These are phyloP conservation scores for Calcarisporium arbuscula DNA, from an alignment of 2,329 filamentous ascomycete genomes.

Conservation along the genomic window DNA sequence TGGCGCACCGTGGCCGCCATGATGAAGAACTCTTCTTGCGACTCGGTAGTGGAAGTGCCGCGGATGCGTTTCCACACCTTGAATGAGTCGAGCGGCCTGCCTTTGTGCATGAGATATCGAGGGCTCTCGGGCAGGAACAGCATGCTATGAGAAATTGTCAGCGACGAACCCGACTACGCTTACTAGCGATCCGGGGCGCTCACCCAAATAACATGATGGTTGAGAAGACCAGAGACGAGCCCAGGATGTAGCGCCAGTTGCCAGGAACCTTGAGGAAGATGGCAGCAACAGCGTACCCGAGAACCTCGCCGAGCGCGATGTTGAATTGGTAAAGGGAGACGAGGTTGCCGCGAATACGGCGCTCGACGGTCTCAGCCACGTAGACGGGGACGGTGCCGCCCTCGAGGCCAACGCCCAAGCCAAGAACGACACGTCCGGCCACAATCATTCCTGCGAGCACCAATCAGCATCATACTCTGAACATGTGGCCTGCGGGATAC, in stretches of 20 bases:
- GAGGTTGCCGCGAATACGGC: slow-evolving; percentile 61
- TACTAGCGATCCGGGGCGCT: slow-evolving; percentile 2
- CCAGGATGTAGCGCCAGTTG: slow-evolving; percentile 69
- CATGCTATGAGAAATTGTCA: slow-evolving; percentile 50
- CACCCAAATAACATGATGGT: slow-evolving; percentile 31
- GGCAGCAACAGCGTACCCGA: slow-evolving; percentile 66
- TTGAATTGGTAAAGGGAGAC: slow-evolving; percentile 72
- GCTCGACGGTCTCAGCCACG: slow-evolving; percentile 65
- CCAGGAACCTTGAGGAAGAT: slow-evolving; percentile 65
- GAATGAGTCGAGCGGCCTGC: slow-evolving; percentile 36
- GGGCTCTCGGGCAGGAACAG: slow-evolving; percentile 66
- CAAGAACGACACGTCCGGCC: slow-evolving; percentile 60
- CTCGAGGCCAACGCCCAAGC: slow-evolving; percentile 65
- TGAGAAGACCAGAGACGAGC: slow-evolving; percentile 65
- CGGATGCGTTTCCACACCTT: slow-evolving; percentile 69
- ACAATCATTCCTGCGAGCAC: slow-evolving; percentile 54
- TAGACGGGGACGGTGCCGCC: slow-evolving; percentile 71
- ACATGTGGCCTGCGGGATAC: slow-evolving; percentile 3
- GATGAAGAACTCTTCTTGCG: slow-evolving; percentile 63
- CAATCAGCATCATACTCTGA: neutral
- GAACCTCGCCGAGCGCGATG: slow-evolving; percentile 67
- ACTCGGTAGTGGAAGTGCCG: slow-evolving; percentile 48
- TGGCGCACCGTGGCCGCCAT: slow-evolving; percentile 59
- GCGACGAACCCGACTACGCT: neutral
- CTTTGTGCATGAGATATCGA: slow-evolving; percentile 65